Base-by-base conservation (phyloP, 2,329 filamentous ascomycete species). In the Penicillium decumbens region DNA sequence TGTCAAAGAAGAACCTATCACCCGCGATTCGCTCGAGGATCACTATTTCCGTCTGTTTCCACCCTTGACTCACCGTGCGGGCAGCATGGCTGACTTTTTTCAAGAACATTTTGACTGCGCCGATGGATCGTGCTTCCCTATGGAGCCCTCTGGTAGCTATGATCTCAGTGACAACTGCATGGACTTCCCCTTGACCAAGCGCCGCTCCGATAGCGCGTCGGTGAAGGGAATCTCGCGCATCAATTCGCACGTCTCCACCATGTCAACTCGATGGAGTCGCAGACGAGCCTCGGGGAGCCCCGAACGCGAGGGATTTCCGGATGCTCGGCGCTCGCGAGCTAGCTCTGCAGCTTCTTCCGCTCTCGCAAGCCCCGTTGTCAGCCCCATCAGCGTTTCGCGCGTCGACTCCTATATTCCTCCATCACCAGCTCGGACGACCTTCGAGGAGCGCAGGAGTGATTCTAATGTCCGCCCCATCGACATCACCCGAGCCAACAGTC, bases 1-100 rank as follows among this genome's bases (percentile, higher is more conserved):
- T 62, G 87, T 96, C 18, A 81, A 90, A 63, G 91, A 96, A 68
- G 90, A 95, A 63, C 84, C 87, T 2, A 72, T 83, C 37, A 87
- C 91, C 66, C 80, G 79, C 46, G 87, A 78, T 51, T 75, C 77
- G 50, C 68, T 78, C 25, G 75, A 79, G 51, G 73, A 78, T 61
- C 77, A 83, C 62, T 92, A 87, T 69, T 79, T 89, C 63, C 89
- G 88, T 91, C 83, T 72, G 86, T 82, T 43, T 48, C 44, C 48
- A 51, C 46, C 45, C 49, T 54, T 51, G 45, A 51, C 27, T 20
- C 44, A 45, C 10, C 3, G 53, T 44, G 28, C 43, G n/a, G 25
- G 24, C 7, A 15, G 27, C 32, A 32, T n/a, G 18, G 20, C 38
- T 40, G 27, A 58, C 44, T 27, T 20, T 25, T 2, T 32, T 41